Conservation (phyloP, 257 asterid genomes). For the Nicotiana noctiflora region DNA sequence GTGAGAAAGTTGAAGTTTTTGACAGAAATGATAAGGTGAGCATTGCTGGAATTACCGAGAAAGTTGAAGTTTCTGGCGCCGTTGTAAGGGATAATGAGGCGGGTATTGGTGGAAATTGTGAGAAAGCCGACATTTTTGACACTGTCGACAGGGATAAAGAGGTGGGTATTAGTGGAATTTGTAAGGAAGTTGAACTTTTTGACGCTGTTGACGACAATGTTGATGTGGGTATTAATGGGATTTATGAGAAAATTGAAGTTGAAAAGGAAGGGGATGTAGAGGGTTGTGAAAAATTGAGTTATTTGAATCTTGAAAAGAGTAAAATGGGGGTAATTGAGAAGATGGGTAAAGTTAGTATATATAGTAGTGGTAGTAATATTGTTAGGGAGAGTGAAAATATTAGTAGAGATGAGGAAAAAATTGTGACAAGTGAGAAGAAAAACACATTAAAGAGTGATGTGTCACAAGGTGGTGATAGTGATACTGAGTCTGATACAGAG, state of each 20-base stretch:
- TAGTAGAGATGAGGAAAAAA: conserved; percentile 3
- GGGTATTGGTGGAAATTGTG: too few species aligned
- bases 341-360: conserved; percentile 52
- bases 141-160: too few species aligned
- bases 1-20: too few species aligned
- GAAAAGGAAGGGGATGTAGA: conserved; percentile 3
- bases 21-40: too few species aligned
- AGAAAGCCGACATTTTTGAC: too few species aligned
- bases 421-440: neutral
- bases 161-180: too few species aligned
- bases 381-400: neutral
- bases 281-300: conserved; percentile 9
- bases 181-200: too few species aligned
- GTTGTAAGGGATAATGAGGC: too few species aligned
- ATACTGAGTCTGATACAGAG: conserved; percentile 30
- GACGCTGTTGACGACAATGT: too few species aligned
- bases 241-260: neutral
- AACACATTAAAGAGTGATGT: conserved; percentile 8
- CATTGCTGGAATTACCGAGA: neutral
- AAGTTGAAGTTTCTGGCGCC: too few species aligned
- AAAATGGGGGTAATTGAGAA: conserved; percentile 33
- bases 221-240: too few species aligned
- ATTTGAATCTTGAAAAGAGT: conserved; percentile 12
- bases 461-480: conserved; percentile 19
- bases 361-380: neutral